A percentile compares a stretch with the other conserved stretches of the same genome.
Evolutionary conservation across 768 basidiomycete genomes (phyloP).

Genomic region (Pleurotus salmoneostramineus): DNA sequence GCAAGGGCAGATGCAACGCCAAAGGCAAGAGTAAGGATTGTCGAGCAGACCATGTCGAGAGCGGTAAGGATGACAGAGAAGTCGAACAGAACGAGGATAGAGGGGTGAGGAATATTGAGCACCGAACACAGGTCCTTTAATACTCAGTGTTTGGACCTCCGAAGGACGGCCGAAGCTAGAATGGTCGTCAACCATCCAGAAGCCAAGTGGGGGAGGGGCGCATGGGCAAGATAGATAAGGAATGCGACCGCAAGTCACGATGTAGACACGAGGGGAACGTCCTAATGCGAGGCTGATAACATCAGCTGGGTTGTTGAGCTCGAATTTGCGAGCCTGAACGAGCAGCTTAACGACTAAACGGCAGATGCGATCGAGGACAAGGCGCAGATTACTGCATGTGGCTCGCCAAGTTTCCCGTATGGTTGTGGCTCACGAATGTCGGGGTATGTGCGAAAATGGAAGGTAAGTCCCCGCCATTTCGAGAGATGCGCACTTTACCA

Average conservation of each 20-base stretch:
- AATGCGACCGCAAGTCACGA: background rate
- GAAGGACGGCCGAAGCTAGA: constrained; percentile 1
- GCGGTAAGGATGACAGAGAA: background rate
- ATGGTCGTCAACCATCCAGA: background rate
- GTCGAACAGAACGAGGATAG: background rate
- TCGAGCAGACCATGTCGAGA: background rate
- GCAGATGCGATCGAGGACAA: background rate
- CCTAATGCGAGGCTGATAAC: background rate
- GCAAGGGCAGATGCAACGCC: constrained; percentile 1
- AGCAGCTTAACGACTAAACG: constrained; percentile 5
- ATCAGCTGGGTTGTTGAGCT: background rate
- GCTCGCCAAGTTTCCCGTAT: background rate
- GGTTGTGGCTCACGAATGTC: background rate
- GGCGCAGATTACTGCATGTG: background rate
- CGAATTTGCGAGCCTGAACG: background rate
- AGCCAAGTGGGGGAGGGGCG: background rate
- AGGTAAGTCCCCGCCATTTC: too few relatives aligned
- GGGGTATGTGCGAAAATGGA: too few relatives aligned
- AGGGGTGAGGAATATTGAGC: background rate
- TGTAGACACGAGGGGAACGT: background rate
- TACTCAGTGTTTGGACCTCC: background rate
- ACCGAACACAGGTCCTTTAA: background rate
- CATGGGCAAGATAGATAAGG: constrained; percentile 4
- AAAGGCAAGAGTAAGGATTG: background rate
- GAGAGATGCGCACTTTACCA: too few relatives aligned